Conservation (phyloP, 345 rosid genomes). For the Eucalyptus decipiens region DNA sequence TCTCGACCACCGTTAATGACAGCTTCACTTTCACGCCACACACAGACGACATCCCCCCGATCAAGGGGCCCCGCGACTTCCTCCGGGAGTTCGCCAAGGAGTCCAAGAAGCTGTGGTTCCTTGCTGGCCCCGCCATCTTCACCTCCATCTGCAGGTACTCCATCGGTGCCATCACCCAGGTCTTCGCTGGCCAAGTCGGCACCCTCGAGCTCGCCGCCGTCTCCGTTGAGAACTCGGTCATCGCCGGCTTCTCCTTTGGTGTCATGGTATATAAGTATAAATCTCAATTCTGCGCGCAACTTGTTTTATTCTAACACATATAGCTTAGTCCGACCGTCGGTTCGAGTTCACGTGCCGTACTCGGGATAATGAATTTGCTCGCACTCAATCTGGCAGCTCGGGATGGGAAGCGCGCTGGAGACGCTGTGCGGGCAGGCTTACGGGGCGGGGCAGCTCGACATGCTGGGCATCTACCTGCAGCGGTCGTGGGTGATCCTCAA, state of each 20-base stretch:
- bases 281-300: background rate
- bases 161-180: constrained; percentile 80
- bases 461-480: constrained; percentile 83
- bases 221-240: constrained; percentile 79
- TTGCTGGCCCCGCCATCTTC: constrained; percentile 95
- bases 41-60: constrained; percentile 57
- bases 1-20: background rate
- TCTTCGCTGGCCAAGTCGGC: constrained; percentile 70
- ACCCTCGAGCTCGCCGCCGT: constrained; percentile 71
- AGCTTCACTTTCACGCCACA: constrained; percentile 18
- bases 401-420: constrained; percentile 97
- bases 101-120: constrained; percentile 64
- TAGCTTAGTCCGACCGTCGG: background rate
- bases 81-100: constrained; percentile 40
- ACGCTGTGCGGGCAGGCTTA: constrained; percentile 91
- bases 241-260: constrained; percentile 88
- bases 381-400: constrained; percentile 31
- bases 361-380: background rate
- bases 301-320: background rate
- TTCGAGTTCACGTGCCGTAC: background rate
- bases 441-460: constrained; percentile 72
- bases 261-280: constrained; percentile 27
- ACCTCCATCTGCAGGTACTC: constrained; percentile 73
- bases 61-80: constrained; percentile 32
- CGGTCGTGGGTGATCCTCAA: constrained; percentile 66